phyloP scores from a whole-genome alignment of 805 yeast genomes.

The Wickerhamomyces chaumierensis region DNA sequence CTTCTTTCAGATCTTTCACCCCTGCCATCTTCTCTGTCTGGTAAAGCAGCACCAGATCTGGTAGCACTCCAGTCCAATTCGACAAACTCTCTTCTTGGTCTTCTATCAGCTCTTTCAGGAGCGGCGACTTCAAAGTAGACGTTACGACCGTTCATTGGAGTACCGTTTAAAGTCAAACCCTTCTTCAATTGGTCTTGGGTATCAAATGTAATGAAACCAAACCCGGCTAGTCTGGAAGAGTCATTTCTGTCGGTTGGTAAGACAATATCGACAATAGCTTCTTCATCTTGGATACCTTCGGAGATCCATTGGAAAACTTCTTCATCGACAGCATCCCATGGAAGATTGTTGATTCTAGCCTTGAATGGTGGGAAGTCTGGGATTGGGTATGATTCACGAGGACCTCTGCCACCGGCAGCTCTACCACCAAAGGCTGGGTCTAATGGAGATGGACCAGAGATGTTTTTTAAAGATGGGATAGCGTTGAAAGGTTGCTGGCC shows the following conservation, averaged over 20 bases:
- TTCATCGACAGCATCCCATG: constrained; percentile 69
- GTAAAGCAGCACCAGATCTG: constrained; percentile 22
- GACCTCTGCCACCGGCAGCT: constrained; percentile 27
- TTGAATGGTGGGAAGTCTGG: constrained; percentile 90
- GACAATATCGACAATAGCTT: constrained; percentile 50
- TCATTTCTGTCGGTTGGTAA: constrained; percentile 56
- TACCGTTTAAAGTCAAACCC: constrained; percentile 62
- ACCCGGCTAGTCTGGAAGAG: constrained; percentile 69
- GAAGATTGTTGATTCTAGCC: constrained; percentile 80
- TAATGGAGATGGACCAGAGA: constrained; percentile 22
- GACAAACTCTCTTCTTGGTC: constrained; percentile 18
- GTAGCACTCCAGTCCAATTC: constrained; percentile 32
- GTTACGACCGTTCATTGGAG: constrained; percentile 59
- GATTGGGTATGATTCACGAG: constrained; percentile 65
- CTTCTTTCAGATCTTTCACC: constrained; percentile 18
- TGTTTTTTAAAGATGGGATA: constrained; percentile 20
- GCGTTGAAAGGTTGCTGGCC: constrained; percentile 29
- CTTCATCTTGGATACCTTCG: constrained; percentile 36
- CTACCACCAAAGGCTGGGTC: constrained; percentile 29
- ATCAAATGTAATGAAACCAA: constrained; percentile 78
- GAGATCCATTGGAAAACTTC: constrained; percentile 51
- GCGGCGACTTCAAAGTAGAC: constrained; percentile 77
- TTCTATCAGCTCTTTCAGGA: constrained; percentile 30
- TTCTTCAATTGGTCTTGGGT: constrained; percentile 66
- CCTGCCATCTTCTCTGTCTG: constrained; percentile 17